Evolutionary conservation across 108 stramenopile species (phyloP).

Genomic region (Licmophora abbreviata): DNA sequence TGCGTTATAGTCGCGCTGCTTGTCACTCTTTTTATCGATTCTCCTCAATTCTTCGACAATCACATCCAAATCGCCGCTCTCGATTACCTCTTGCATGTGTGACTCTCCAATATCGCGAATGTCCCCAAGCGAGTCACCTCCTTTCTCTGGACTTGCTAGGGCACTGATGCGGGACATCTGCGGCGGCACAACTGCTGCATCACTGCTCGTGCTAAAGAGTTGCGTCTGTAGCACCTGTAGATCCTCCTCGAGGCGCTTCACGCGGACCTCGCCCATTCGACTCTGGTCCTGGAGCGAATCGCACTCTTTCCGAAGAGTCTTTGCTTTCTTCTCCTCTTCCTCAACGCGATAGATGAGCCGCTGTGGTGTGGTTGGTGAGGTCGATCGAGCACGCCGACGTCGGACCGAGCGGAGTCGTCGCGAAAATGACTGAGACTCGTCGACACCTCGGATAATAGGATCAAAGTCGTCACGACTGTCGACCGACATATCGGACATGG

Average conservation of each 20-base stretch:
- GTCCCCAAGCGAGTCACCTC: background rate
- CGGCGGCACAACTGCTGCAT: slow-evolving; percentile 21
- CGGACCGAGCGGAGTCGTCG: slow-evolving; percentile 5
- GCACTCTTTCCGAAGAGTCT: slow-evolving; percentile 38
- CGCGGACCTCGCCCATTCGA: slow-evolving; percentile 65
- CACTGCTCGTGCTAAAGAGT: slow-evolving; percentile 31
- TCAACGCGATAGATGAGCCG: slow-evolving; percentile 46
- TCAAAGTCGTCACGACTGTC: slow-evolving; percentile 11
- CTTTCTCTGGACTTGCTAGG: background rate
- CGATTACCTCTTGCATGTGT: slow-evolving; percentile 60
- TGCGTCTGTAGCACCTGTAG: slow-evolving; percentile 61
- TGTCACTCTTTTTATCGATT: slow-evolving; percentile 58
- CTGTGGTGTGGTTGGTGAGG: slow-evolving; percentile 53
- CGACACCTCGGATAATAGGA: too few species aligned
- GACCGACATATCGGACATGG: background rate
- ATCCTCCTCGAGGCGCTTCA: slow-evolving; percentile 66
- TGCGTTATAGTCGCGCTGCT: slow-evolving; percentile 81
- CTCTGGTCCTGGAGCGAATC: slow-evolving; percentile 68
- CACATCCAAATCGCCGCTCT: slow-evolving; percentile 30
- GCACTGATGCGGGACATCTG: slow-evolving; percentile 49
- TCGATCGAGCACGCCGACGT: slow-evolving; percentile 46
- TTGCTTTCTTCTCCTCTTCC: slow-evolving; percentile 36
- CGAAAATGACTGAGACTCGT: slow-evolving; percentile 19
- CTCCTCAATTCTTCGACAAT: slow-evolving; percentile 60
- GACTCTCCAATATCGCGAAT: slow-evolving; percentile 1